Base-by-base conservation (phyloP, 495 filamentous ascomycete genomes). In the Talaromyces trachyspermus region DNA sequence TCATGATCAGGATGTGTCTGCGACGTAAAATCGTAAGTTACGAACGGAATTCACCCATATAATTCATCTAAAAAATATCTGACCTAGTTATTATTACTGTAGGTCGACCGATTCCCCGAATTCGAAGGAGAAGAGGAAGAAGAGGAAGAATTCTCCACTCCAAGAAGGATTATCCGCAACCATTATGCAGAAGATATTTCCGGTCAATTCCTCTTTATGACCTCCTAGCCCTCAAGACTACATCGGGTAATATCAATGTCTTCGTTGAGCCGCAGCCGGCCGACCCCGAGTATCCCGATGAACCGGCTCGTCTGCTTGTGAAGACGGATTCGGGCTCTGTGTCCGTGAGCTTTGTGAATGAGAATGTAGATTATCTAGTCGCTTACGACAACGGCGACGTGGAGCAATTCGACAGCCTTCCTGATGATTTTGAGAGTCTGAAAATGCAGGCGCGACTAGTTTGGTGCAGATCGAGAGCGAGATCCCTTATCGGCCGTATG, bases 181-280 rank as follows among this genome's bases (percentile, higher is more conserved):
- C 38, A 46, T 22, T 47, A 48, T 5, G 23, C 41, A 27, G 18
- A 23, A 7, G 25, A 39, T 20, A 49, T 55, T 24, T 35, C 17
- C 29, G 53, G 53, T n/a, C 33, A 26, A 18, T 62, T 39, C 56
- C 58, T 12, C 56, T 65, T 8, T 61, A 55, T 27, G 62, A 65
- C 24, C 32, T 52, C 2, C 49, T 65, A 7, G 41, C 43, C 9
- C 54, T 65, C 22, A 46, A 48, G 10, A 63, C 59, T 15, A 55
- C 49, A 5, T 37, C 23, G 11, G 41, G 50, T 17, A 54, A 42
- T 41, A 49, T 56, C 37, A 44, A 47, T 8, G 37, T 52, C 26
- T 22, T 35, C 23, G 48, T 59, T 32, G 48, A 49, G 1, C 53
- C 54, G 8, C 54, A 57, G 23, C 51, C 48, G 9, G 54, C 54